These are phyloP conservation scores for Allomyces arbusculus DNA, from an alignment of 192 early-diverging fungal genomes.

Conservation along the genomic window DNA sequence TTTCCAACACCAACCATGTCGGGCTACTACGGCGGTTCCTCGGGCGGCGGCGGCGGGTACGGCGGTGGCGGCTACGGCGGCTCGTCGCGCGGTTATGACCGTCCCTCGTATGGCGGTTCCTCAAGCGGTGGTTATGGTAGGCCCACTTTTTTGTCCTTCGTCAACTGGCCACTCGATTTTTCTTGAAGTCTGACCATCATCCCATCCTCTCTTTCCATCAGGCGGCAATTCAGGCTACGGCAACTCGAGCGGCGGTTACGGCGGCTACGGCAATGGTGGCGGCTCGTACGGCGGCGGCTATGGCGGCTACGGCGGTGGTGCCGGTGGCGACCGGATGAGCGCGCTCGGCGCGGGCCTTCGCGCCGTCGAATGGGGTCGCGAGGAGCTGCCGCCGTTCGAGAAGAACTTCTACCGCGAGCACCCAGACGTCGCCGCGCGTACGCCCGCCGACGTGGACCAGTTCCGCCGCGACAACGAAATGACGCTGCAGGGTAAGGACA, in stretches of 20 bases:
- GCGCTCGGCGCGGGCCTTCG: slow-evolving; percentile 33
- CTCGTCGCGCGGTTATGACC: background rate
- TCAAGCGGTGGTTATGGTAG: slow-evolving; percentile 1
- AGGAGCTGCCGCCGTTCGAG: slow-evolving; percentile 56
- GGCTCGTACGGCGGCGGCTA: slow-evolving; percentile 8
- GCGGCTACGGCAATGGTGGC: slow-evolving; percentile 9
- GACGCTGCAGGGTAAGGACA: slow-evolving; percentile 55
- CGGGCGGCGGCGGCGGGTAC: background rate
- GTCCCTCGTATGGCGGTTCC: background rate
- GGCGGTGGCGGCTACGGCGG: background rate
- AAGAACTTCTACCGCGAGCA: slow-evolving; percentile 96
- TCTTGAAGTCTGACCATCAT: too few relatives aligned
- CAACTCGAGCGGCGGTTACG: slow-evolving; percentile 14
- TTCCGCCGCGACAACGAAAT: slow-evolving; percentile 64
- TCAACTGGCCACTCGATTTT: too few relatives aligned
- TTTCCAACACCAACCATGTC: background rate
- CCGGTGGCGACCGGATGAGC: slow-evolving; percentile 14
- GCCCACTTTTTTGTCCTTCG: too few relatives aligned
- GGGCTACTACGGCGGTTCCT: background rate
- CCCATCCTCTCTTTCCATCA: too few relatives aligned
- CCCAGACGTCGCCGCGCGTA: slow-evolving; percentile 40
- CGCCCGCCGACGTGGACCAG: slow-evolving; percentile 48
- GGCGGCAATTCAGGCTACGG: background rate
- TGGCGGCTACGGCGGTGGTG: slow-evolving; percentile 21
- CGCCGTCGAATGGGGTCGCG: slow-evolving; percentile 44